Base-by-base conservation (phyloP, 768 basidiomycete genomes). In the Psilocybe tampanensis region DNA sequence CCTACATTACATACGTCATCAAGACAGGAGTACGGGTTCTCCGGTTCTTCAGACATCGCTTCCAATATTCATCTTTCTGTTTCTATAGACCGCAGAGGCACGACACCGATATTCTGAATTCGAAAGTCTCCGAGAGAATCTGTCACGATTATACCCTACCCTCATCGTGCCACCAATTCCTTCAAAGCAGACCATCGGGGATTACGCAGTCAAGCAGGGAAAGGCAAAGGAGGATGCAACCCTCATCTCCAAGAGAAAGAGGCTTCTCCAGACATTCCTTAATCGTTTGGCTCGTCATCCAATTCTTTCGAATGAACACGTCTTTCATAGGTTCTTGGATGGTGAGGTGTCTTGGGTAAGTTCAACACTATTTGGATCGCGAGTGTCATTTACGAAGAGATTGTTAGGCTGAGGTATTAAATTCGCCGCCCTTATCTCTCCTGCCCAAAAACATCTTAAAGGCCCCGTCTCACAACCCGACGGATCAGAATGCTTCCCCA, bases 131-230 rank as follows among this genome's bases (percentile, higher is more conserved):
- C 87, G 97, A 50, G 80, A 82, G 51, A 90, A 82, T 59, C 83
- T 99, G 47, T 80, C 86, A 49, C 94, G 87, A 66, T 80, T 99
- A 44, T 97, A 99, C 70, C 97, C 97, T 0, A 97, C 95, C 8
- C 76, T 95, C 64, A 98, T 99, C 66, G 89, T 99, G 58, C 96
- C 97, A 2, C 97, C 97, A 42, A 97, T 99, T 51, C 97, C 97
- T 2, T 95, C 92, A 1, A 98, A 99, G 74, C 94, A 98, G 74
- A 90, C 90, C 1, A 80, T 99, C 36, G 86, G 93, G 8, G 97
- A 98, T 66, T 99, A 99, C 77, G 97, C 97, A 1, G 89, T 95
- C 59, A 98, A 98, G 73, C 95, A 95, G 67, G 88, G 84, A 13
- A 97, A 96, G 72, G 97, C 96, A 21, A 98, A 96, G 68, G 97